Percentiles rank a stretch among this genome's conserved stretches.
Evolutionary conservation across 805 yeast genomes (phyloP).

Genomic region (Wilhelminamyces savonicus): DNA sequence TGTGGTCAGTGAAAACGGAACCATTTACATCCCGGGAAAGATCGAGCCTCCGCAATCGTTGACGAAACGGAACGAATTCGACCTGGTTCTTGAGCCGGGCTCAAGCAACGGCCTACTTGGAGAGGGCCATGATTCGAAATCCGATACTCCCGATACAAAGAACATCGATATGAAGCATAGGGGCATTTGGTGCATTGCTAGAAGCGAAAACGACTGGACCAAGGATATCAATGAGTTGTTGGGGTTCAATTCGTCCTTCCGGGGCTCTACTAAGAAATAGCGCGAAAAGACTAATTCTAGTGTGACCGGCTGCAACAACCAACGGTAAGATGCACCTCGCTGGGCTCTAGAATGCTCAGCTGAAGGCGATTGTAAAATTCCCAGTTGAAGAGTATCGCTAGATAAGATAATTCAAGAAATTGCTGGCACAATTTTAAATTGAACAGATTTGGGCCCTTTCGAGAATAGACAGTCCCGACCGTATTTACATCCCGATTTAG

Average conservation of each 20-base stretch:
- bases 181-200: slow-evolving; percentile 87
- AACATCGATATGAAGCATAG: slow-evolving; percentile 12
- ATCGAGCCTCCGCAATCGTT: slow-evolving; percentile 32
- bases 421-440: too few relatives aligned
- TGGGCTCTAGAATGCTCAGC: too few relatives aligned
- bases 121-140: not conserved
- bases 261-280: slow-evolving; percentile 21
- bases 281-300: slow-evolving; percentile 7
- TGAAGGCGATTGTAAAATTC: too few relatives aligned
- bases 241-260: slow-evolving; percentile 84
- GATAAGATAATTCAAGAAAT: too few relatives aligned
- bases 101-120: slow-evolving; percentile 1
- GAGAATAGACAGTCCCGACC: too few relatives aligned
- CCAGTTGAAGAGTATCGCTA: too few relatives aligned
- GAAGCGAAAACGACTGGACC: slow-evolving; percentile 86
- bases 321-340: too few relatives aligned
- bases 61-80: slow-evolving; percentile 9
- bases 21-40: slow-evolving; percentile 48
- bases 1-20: slow-evolving; percentile 59
- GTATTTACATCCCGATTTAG: too few relatives aligned
- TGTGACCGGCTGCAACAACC: too few relatives aligned
- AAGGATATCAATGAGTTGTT: slow-evolving; percentile 78
- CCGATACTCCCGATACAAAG: not conserved
- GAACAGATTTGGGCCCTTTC: too few relatives aligned
- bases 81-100: slow-evolving; percentile 16